Evolutionary conservation across 306 rosid genomes (phyloP), one percentile per base, ranked within the genome.

Genomic region (Spatholobus suberectus): DNA sequence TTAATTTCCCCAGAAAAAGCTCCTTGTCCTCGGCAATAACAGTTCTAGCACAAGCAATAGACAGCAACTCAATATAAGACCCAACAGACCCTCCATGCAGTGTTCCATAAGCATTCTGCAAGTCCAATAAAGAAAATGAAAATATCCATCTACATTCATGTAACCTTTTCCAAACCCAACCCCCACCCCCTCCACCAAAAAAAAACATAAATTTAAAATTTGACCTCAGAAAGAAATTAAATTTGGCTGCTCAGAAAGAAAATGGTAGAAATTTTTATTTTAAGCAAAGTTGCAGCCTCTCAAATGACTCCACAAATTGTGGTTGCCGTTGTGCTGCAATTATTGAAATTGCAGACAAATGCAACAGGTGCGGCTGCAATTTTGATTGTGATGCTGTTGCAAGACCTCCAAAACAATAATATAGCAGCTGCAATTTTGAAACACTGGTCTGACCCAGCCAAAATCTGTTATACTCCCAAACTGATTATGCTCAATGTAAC

Each of bases 1-100:
- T 44, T 79, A 21, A 86, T 29, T 83, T 83, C 87, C 55, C 87
- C 89, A 86, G 89, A 76, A 83, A 86, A 57, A 86, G 66, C n/a
- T 83, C 80, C 75, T 51, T 86, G 49, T 86, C 79, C 71, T 83
- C 87, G 32, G 59, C 66, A 58, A 83, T 58, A 40, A 86, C 77
- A 24, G 87, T 86, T 75, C 87, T 86, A 69, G 87, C 89, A 52
- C 89, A 86, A 49, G 82, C 82, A 75, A 34, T 61, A 21, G 82
- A 34, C 15, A 86, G 15, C 47, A 70, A 5, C 63, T 79, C 85
- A 75, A 43, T 24, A 20, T 65, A 23, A 40, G 87, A 78, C 0
- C 67, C 87, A 83, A 83, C 70, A 41, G 85, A 49, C 8, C 89
- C 87, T 8, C 87, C 89, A 34, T 86, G 89, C 46, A 86, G 70